These are phyloP conservation scores for Sechiopsis laciniata DNA, from an alignment of 306 rosid genomes.

Conservation along the genomic window DNA sequence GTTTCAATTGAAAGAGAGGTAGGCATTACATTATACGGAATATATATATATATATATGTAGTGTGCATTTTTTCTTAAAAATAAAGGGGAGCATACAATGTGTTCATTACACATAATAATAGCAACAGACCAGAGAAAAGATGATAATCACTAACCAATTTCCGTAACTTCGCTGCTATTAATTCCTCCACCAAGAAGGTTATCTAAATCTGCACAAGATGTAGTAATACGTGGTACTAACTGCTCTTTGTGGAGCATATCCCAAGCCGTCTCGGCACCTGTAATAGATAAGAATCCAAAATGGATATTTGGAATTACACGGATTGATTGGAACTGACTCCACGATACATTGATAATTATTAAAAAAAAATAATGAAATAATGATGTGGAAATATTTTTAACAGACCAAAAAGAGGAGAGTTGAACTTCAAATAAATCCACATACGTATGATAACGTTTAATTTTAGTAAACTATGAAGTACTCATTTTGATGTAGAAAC, in stretches of 20 bases:
- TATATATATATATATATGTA: too few relatives aligned
- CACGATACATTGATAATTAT: not conserved
- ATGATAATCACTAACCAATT: conserved; percentile 51
- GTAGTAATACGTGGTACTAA: conserved; percentile 55
- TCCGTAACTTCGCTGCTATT: conserved; percentile 85
- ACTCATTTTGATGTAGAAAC: not conserved
- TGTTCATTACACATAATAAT: not conserved
- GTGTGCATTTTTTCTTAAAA: not conserved
- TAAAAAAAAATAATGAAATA: not conserved
- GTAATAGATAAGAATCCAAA: conserved; percentile 19
- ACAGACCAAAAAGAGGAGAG: not conserved
- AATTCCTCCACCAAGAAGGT: conserved; percentile 85
- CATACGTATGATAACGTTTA: not conserved
- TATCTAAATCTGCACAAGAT: conserved; percentile 68
- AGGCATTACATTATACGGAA: not conserved
- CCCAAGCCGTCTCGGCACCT: conserved; percentile 94
- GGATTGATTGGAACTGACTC: not conserved
- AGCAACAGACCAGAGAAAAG: not conserved
- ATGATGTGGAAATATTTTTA: not conserved
- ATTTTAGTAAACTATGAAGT: not conserved
- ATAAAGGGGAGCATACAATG: not conserved
- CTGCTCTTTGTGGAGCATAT: conserved; percentile 72
- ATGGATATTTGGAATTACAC: not conserved
- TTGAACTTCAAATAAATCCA: not conserved
- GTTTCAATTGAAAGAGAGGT: not conserved